A percentile compares a stretch with the other conserved stretches of the same genome.
Evolutionary conservation across 2,329 filamentous ascomycete genomes (phyloP).

Genomic region (Penicillium sp.): DNA sequence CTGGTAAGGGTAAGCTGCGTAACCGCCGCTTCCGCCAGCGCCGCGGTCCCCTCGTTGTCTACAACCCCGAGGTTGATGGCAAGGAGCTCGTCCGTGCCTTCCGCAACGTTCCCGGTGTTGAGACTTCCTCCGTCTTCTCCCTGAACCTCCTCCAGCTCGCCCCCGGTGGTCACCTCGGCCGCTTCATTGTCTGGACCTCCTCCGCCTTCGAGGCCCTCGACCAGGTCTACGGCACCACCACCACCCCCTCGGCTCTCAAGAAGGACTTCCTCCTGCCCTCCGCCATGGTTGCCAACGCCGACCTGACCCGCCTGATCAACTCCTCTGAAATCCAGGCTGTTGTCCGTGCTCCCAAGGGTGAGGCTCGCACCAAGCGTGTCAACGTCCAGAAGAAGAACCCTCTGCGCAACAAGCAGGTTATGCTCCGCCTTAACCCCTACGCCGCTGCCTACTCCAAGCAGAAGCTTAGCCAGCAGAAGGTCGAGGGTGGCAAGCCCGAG

Average conservation of each 20-base stretch:
- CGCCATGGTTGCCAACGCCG: slow-evolving; percentile 90
- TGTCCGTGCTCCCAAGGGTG: slow-evolving; percentile 88
- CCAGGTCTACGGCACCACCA: slow-evolving; percentile 94
- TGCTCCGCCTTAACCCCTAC: slow-evolving; percentile 98
- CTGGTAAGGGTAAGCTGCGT: slow-evolving; percentile 98
- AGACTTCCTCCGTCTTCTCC: slow-evolving; percentile 91
- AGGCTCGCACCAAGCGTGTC: slow-evolving; percentile 85
- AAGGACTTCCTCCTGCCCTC: slow-evolving; percentile 98
- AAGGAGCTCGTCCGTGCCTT: slow-evolving; percentile 92
- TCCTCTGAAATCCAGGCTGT: slow-evolving; percentile 97
- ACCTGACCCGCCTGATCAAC: slow-evolving; percentile 98
- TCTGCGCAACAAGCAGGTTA: slow-evolving; percentile 97
- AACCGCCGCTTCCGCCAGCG: slow-evolving; percentile 96
- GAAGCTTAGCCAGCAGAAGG: slow-evolving; percentile 75
- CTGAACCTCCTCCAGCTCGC: slow-evolving; percentile 99
- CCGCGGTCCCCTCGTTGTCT: slow-evolving; percentile 96
- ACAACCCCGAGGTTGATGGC: slow-evolving; percentile 93
- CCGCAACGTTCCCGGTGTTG: slow-evolving; percentile 98
- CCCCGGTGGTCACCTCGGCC: slow-evolving; percentile 96
- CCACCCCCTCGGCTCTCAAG: slow-evolving; percentile 88
- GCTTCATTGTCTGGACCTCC: slow-evolving; percentile 99
- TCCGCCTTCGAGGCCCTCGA: slow-evolving; percentile 95
- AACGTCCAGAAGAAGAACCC: slow-evolving; percentile 99
- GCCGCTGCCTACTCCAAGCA: slow-evolving; percentile 87
- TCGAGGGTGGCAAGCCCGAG: slow-evolving; percentile 67